Conservation (phyloP, 2,329 filamentous ascomycete genomes). For the Botrytis tulipae region DNA sequence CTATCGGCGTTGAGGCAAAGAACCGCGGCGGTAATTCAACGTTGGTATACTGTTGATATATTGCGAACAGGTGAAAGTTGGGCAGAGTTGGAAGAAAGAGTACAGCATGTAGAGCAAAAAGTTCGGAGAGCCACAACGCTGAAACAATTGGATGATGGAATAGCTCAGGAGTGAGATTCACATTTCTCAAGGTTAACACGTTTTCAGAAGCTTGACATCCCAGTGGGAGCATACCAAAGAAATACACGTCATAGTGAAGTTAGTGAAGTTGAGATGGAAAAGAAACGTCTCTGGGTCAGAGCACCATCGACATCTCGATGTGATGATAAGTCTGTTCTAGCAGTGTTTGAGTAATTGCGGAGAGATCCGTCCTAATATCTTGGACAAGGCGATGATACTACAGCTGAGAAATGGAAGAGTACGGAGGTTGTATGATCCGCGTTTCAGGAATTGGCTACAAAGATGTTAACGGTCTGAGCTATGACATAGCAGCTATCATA, state of each 20-base stretch:
- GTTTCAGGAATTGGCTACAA: slow-evolving; percentile 13
- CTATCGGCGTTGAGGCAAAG: slow-evolving; percentile 34
- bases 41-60: slow-evolving; percentile 37
- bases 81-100: slow-evolving; percentile 38
- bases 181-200: slow-evolving; percentile 28
- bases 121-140: slow-evolving; percentile 30
- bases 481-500: background rate
- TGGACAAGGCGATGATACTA: background rate
- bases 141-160: slow-evolving; percentile 28
- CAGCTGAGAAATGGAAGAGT: background rate
- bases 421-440: slow-evolving; percentile 14
- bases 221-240: background rate
- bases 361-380: background rate
- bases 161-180: slow-evolving; percentile 24
- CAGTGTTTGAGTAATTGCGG: background rate
- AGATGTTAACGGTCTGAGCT: slow-evolving; percentile 4
- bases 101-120: slow-evolving; percentile 35
- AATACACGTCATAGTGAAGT: background rate
- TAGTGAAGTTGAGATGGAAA: slow-evolving; percentile 5
- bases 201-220: background rate
- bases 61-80: slow-evolving; percentile 37
- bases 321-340: background rate
- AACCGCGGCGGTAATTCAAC: slow-evolving; percentile 36
- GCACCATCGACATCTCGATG: background rate
- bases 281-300: background rate